phyloP scores from a whole-genome alignment of 2,329 filamentous ascomycete genomes.

The Myriosclerotinia scirpicola region DNA sequence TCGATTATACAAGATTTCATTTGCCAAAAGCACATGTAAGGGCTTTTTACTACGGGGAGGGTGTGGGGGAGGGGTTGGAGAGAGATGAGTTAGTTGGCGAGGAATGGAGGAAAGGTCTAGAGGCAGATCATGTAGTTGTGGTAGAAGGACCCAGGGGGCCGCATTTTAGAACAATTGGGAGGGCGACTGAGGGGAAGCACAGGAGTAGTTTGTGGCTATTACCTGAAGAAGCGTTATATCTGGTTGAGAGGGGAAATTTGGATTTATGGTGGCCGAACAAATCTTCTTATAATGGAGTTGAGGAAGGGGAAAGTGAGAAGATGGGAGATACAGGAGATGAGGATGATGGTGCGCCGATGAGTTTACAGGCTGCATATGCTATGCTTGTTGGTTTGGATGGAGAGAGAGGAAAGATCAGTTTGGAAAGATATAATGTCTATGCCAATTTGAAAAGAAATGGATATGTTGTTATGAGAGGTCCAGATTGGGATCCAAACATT shows the following conservation, averaged over 20 bases:
- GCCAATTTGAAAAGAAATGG: constrained; percentile 78
- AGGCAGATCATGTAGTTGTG: constrained; percentile 56
- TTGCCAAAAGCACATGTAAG: constrained; percentile 63
- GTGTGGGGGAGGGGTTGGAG: constrained; percentile 36
- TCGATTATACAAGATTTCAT: constrained; percentile 75
- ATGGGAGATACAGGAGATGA: constrained; percentile 48
- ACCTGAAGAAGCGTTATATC: constrained; percentile 86
- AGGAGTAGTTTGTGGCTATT: constrained; percentile 74
- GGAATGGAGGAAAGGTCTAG: constrained; percentile 66
- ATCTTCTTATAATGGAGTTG: constrained; percentile 47
- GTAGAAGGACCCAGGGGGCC: constrained; percentile 71
- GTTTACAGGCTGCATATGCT: constrained; percentile 86
- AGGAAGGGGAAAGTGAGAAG: constrained; percentile 45
- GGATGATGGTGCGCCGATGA: constrained; percentile 75
- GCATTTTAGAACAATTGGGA: constrained; percentile 76
- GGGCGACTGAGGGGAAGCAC: constrained; percentile 56
- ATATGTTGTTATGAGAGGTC: constrained; percentile 76
- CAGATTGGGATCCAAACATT: constrained; percentile 47
- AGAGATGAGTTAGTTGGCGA: constrained; percentile 57
- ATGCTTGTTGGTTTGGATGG: constrained; percentile 73
- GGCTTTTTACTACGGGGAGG: constrained; percentile 70
- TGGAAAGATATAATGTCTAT: constrained; percentile 88
- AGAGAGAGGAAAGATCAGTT: constrained; percentile 57
- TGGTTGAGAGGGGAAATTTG: constrained; percentile 83
- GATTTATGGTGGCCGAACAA: constrained; percentile 79